Base-by-base conservation (phyloP, 2,329 filamentous ascomycete genomes). In the Graphilbum ipis-grandicollis region DNA sequence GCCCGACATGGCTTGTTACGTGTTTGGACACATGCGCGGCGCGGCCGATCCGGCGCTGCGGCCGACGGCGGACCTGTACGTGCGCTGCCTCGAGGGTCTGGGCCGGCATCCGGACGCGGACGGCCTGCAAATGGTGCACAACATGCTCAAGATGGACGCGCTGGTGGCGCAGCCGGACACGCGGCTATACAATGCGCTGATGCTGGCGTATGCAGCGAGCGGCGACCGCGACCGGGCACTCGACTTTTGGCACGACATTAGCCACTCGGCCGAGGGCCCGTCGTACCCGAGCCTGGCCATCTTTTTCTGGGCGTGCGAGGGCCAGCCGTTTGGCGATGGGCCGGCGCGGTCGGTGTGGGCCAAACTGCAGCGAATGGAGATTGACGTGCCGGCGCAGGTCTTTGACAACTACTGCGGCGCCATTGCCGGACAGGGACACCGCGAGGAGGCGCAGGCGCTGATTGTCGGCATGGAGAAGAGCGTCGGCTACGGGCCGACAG, bases 21-120 rank as follows among this genome's bases (percentile, higher is more conserved):
- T 93, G 25, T 94, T 98, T 55, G 81, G 81, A 13, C 83, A 94
- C 52, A 96, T 96, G 86, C 79, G 85, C n/a, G 68, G 79, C 35
- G 77, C 85, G 44, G 64, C 68, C 19, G 71, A 76, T 39, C 58
- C 59, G 3, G 57, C 61, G 2, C 69, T 72, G 18, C 71, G 79
- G 1, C 84, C 90, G 0, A 76, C 65, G 3, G 56, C 70, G 9
- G 75, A 82, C 32, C 80, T 79, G 5, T 98, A 98, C 51, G 68
- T 82, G 4, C 59, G 66, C 25, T 86, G 77, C 43, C 78, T 96
- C 39, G 71, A 81, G 41, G 82, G 84, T 3, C 69, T 93, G 19
- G 76, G 77, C 9, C 23, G 25, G 7, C 23, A 18, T 9, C 44
- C 44, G 4, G 39, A 43, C 40, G 31, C 32, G 2, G 74, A 81